Percentiles rank a stretch among this genome's conserved stretches.
These are phyloP conservation scores for Raffaelea deltoideospora DNA, from an alignment of 2,329 filamentous ascomycete genomes.

Conservation along the genomic window DNA sequence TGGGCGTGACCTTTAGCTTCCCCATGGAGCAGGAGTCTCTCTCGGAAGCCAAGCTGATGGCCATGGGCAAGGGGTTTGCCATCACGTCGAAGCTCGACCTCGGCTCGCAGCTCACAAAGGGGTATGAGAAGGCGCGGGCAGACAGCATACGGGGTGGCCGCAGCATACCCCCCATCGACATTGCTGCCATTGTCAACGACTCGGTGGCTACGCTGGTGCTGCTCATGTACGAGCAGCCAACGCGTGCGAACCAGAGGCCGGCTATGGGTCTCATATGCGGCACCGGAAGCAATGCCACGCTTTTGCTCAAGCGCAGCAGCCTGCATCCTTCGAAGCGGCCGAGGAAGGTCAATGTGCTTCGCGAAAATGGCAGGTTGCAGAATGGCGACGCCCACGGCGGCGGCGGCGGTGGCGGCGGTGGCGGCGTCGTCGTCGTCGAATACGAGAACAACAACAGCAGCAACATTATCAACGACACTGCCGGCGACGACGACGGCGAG, in stretches of 20 bases:
- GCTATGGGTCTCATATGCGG: slow-evolving; percentile 71
- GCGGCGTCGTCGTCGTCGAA: no score
- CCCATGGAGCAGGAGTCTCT: slow-evolving; percentile 51
- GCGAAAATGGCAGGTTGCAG: no score
- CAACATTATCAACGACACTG: no score
- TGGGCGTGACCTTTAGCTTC: slow-evolving; percentile 58
- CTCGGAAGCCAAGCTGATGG: slow-evolving; percentile 46
- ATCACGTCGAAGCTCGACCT: slow-evolving; percentile 46
- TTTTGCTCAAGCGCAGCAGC: slow-evolving; percentile 49
- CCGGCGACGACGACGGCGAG: slow-evolving; percentile 13
- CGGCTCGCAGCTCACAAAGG: slow-evolving; percentile 39
- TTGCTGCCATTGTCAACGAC: slow-evolving; percentile 69
- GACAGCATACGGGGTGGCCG: not conserved
- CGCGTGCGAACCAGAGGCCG: slow-evolving; percentile 44
- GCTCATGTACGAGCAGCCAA: slow-evolving; percentile 56
- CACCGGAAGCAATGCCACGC: slow-evolving; percentile 68
- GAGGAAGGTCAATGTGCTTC: slow-evolving; percentile 30
- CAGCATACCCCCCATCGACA: slow-evolving; percentile 46
- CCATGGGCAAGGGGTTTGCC: slow-evolving; percentile 58
- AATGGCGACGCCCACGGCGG: slow-evolving; percentile 34
- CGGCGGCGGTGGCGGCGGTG: not conserved
- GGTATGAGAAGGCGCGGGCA: slow-evolving; percentile 37
- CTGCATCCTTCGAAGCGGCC: slow-evolving; percentile 48
- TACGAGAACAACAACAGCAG: no score
- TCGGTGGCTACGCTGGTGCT: slow-evolving; percentile 67